phyloP scores from a whole-genome alignment of 148 eudicot genomes.

The Selenicereus undatus region DNA sequence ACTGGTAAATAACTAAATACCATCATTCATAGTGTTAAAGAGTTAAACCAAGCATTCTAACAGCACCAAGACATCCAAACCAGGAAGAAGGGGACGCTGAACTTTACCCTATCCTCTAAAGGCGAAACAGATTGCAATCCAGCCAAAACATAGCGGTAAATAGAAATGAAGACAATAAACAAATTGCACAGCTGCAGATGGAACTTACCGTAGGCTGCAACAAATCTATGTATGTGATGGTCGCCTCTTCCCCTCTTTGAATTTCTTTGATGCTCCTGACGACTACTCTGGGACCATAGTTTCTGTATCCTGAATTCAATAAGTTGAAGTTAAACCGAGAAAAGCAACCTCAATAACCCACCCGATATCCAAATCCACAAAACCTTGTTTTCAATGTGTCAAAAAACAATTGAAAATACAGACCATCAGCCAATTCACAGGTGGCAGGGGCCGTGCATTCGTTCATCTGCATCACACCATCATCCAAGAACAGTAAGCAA shows the following conservation, averaged over 20 bases:
- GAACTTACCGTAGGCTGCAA: conserved; percentile 59
- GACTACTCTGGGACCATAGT: conserved; percentile 53
- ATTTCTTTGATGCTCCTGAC: conserved; percentile 52
- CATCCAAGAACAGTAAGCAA: conserved; percentile 8
- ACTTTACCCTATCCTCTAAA: not conserved
- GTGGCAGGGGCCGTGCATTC: conserved; percentile 5
- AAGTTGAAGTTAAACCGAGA: not conserved
- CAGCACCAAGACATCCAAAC: not conserved
- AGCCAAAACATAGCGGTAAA: not conserved
- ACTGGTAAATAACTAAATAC: not conserved
- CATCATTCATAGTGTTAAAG: not conserved
- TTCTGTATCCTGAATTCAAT: conserved; percentile 28
- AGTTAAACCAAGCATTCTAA: not conserved
- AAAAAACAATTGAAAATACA: not conserved
- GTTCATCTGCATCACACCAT: conserved; percentile 3
- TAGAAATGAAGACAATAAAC: not conserved
- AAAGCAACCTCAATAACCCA: not conserved
- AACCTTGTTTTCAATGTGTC: not conserved
- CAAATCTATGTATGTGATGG: conserved; percentile 62
- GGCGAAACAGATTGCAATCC: not conserved
- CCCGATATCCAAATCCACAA: not conserved
- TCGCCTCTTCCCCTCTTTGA: conserved; percentile 57
- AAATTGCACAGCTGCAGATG: not conserved
- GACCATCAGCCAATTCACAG: conserved; percentile 28
- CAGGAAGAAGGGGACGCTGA: not conserved